phyloP scores from a whole-genome alignment of 2,329 filamentous ascomycete species.

The Polytolypa hystricis region DNA sequence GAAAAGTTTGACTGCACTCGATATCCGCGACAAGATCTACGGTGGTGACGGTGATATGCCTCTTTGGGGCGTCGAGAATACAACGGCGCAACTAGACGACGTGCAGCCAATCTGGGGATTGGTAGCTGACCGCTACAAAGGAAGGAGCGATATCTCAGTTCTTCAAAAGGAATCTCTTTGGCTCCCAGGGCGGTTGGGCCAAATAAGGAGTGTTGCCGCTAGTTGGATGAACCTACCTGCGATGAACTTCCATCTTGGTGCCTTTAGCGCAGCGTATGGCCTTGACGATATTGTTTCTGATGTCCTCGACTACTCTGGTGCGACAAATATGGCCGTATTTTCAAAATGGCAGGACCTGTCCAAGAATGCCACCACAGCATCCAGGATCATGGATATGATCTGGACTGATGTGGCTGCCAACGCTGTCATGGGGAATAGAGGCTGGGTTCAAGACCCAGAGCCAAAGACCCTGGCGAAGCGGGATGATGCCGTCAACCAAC shows the following conservation, averaged over 20 bases:
- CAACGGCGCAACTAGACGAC: conserved; percentile 15
- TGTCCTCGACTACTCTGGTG: conserved; percentile 25
- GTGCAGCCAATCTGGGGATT: conserved; percentile 33
- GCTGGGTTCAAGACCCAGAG: conserved; percentile 4
- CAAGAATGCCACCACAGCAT: conserved; percentile 15
- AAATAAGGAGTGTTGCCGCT: conserved; percentile 3
- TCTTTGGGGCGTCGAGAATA: conserved; percentile 31
- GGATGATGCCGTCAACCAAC: conserved; percentile 25
- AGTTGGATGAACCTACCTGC: conserved; percentile 24
- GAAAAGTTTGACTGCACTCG: conserved; percentile 22
- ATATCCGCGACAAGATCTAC: conserved; percentile 30
- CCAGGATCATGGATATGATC: conserved; percentile 32
- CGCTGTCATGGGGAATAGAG: conserved; percentile 30
- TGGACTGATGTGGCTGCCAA: conserved; percentile 37
- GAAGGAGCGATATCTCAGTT: conserved; percentile 23
- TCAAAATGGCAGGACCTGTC: conserved; percentile 31
- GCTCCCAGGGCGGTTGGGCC: conserved; percentile 18
- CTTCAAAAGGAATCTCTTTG: conserved; percentile 21
- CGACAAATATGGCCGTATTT: conserved; percentile 31
- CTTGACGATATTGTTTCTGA: background rate
- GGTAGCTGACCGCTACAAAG: conserved; percentile 20
- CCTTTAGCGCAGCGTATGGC: conserved; percentile 16
- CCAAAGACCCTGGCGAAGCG: conserved; percentile 3
- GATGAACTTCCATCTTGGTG: conserved; percentile 20
- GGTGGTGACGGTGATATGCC: conserved; percentile 19